Percentiles rank a stretch among this genome's conserved stretches.
phyloP scores from a whole-genome alignment of 148 eudicot species.

The Cornus kousa region DNA sequence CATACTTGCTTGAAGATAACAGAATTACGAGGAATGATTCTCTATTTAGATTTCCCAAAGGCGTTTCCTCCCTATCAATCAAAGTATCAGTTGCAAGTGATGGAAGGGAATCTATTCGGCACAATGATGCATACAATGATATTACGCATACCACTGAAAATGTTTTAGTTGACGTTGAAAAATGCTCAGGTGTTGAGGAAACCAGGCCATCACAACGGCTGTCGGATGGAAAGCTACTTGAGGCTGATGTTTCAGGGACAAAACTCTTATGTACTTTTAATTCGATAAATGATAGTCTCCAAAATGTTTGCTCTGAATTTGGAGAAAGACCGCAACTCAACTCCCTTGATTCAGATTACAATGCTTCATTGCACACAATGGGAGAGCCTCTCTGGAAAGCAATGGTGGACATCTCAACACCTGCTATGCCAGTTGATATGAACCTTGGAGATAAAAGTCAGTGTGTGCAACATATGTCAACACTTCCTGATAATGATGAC shows the following conservation, averaged over 20 bases:
- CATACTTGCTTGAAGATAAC: slow-evolving; percentile 26
- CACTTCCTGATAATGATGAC: slow-evolving; percentile 29
- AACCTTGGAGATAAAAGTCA: slow-evolving; percentile 23
- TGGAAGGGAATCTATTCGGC: slow-evolving; percentile 25
- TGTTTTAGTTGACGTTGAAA: slow-evolving; percentile 16
- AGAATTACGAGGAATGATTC: slow-evolving; percentile 14
- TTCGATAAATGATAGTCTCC: slow-evolving; percentile 21
- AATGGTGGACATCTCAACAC: slow-evolving; percentile 40
- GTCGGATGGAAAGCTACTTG: slow-evolving; percentile 29
- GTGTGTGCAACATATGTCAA: slow-evolving; percentile 32
- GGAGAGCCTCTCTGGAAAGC: slow-evolving; percentile 55
- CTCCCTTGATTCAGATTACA: slow-evolving; percentile 46
- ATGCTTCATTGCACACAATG: slow-evolving; percentile 43
- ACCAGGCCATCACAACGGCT: slow-evolving; percentile 18
- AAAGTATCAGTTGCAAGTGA: slow-evolving; percentile 21
- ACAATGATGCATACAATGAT: slow-evolving; percentile 9
- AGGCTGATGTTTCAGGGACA: slow-evolving; percentile 23
- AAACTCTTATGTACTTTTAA: slow-evolving; percentile 16
- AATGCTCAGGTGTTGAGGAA: slow-evolving; percentile 24
- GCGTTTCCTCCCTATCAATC: slow-evolving; percentile 14
- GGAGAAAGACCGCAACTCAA: slow-evolving; percentile 38
- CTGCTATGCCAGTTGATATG: slow-evolving; percentile 34
- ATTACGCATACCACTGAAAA: slow-evolving; percentile 20
- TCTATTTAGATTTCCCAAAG: slow-evolving; percentile 20
- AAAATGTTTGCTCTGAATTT: slow-evolving; percentile 29